These are phyloP conservation scores for Hypoxylon fuscum DNA, from an alignment of 495 filamentous ascomycete species.

Conservation along the genomic window DNA sequence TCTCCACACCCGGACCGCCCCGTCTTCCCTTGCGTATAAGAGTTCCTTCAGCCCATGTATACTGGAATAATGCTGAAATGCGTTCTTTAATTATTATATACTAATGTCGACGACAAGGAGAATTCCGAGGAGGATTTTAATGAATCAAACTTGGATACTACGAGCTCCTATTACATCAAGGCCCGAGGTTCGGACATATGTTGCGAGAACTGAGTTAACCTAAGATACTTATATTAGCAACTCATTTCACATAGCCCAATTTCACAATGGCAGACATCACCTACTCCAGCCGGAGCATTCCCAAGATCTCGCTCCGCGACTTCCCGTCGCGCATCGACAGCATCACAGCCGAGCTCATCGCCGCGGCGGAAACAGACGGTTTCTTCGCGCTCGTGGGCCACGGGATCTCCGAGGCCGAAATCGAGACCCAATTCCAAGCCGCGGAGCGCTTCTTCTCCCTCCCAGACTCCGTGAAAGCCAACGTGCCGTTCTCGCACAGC, in stretches of 20 bases:
- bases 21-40: conserved; percentile 13
- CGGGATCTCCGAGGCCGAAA: conserved; percentile 56
- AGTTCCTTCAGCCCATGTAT: neutral
- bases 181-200: too few relatives aligned
- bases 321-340: conserved; percentile 62
- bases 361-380: conserved; percentile 68
- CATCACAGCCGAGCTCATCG: conserved; percentile 63
- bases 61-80: too few relatives aligned
- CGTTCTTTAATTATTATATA: too few relatives aligned
- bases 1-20: conserved; percentile 36
- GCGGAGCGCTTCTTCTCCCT: conserved; percentile 66
- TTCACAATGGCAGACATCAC: conserved; percentile 49
- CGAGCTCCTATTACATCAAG: too few relatives aligned
- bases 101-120: too few relatives aligned
- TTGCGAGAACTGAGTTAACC: too few relatives aligned
- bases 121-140: too few relatives aligned
- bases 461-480: conserved; percentile 60
- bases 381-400: conserved; percentile 71
- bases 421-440: conserved; percentile 62
- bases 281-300: conserved; percentile 58
- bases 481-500: conserved; percentile 60
- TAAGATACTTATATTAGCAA: too few relatives aligned
- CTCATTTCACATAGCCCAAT: too few relatives aligned
- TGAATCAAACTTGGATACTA: too few relatives aligned
- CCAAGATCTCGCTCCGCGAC: conserved; percentile 65